Evolutionary conservation across 164 flowering plant genomes (phyloP).

Genomic region (Saururus chinensis): DNA sequence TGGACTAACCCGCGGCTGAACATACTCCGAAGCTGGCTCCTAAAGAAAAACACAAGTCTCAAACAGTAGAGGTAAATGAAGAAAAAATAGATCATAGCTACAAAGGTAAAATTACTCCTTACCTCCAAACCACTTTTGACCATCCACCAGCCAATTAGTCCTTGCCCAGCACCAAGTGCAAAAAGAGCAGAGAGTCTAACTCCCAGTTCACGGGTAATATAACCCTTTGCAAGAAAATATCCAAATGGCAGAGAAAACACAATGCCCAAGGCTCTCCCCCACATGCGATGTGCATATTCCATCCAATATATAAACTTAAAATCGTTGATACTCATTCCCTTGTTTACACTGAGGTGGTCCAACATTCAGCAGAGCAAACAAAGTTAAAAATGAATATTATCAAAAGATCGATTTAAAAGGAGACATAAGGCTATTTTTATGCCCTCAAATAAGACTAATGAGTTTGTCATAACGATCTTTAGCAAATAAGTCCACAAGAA

Average conservation of each 20-base stretch:
- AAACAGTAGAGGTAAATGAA: not conserved
- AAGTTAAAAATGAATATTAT: not conserved
- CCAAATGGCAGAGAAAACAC: conserved; percentile 85
- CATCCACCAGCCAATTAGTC: conserved; percentile 99
- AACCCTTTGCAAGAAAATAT: conserved; percentile 80
- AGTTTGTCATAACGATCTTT: not conserved
- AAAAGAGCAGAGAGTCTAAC: conserved; percentile 75
- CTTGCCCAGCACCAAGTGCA: conserved; percentile 97
- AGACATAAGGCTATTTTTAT: not conserved
- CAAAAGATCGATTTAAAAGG: too few relatives aligned
- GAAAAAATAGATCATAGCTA: not conserved
- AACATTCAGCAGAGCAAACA: not conserved
- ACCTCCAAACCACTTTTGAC: conserved; percentile 98
- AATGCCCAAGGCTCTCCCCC: conserved; percentile 92
- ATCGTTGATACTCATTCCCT: conserved; percentile 82
- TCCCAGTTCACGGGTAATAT: conserved; percentile 64
- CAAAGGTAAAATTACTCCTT: conserved; percentile 3
- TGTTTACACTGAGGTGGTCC: conserved; percentile 54
- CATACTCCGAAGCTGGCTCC: conserved; percentile 66
- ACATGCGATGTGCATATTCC: conserved; percentile 99
- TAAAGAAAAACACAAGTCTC: conserved; percentile 10
- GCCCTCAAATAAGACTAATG: too few relatives aligned
- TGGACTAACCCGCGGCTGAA: conserved; percentile 93
- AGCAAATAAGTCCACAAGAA: not conserved
- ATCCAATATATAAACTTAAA: conserved; percentile 98